Conservation (phyloP, 495 filamentous ascomycete genomes). For the Recurvomyces mirabilis region DNA sequence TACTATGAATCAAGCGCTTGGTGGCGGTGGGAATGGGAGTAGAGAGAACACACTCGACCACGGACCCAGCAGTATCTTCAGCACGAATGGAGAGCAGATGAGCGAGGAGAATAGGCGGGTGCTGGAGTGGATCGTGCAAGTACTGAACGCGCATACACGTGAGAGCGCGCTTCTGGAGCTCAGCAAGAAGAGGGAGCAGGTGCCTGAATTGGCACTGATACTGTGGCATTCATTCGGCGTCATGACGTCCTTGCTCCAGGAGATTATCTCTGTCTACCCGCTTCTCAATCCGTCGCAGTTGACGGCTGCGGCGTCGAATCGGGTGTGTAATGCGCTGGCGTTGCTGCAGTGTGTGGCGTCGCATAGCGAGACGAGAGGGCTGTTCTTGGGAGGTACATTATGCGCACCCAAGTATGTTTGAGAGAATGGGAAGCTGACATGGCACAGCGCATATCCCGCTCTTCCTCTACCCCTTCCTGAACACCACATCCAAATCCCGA, state of each 20-base stretch:
- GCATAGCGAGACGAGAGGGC: slow-evolving; percentile 85
- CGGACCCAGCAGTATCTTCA: slow-evolving; percentile 22
- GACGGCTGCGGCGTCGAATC: slow-evolving; percentile 90
- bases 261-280: slow-evolving; percentile 98
- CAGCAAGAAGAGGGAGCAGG: slow-evolving; percentile 97
- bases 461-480: slow-evolving; percentile 96
- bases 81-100: slow-evolving; percentile 42
- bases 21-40: slow-evolving; percentile 19
- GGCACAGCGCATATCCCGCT: slow-evolving; percentile 86
- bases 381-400: slow-evolving; percentile 77
- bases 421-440: slow-evolving; percentile 4
- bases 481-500: slow-evolving; percentile 95
- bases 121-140: slow-evolving; percentile 82
- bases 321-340: slow-evolving; percentile 94
- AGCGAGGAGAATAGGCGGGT: slow-evolving; percentile 89
- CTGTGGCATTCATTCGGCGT: slow-evolving; percentile 99
- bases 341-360: slow-evolving; percentile 96
- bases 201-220: slow-evolving; percentile 89
- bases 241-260: slow-evolving; percentile 93
- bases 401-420: neutral
- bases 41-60: neutral
- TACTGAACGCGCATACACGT: slow-evolving; percentile 74
- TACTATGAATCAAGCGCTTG: neutral
- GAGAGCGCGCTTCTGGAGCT: slow-evolving; percentile 90
- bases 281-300: slow-evolving; percentile 92